Base-by-base conservation (phyloP, 495 filamentous ascomycete species). In the Ramalina peruviana region DNA sequence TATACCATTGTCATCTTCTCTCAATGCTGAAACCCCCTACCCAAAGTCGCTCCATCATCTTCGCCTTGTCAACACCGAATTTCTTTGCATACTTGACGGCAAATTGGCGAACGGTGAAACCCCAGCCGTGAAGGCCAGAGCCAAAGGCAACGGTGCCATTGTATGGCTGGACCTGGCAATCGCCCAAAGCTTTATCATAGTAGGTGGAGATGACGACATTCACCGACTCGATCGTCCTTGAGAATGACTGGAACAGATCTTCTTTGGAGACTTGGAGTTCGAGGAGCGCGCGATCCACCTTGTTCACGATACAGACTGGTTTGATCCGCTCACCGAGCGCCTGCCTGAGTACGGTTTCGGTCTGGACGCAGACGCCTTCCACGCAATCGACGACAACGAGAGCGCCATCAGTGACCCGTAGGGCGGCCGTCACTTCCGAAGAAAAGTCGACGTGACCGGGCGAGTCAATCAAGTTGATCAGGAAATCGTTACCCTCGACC, bases 11-110 rank as follows among this genome's bases (percentile, higher is more conserved):
- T 26, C 1, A 21, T 26, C 42, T n/a, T 45, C 21, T 21, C 3
- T 13, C 20, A 6, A 15, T 17, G 40, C 39, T 33, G 20, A 2
- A 11, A 43, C 23, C 52, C 63, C 79, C 70, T 72, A 88, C 86
- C 92, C 92, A 98, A 61, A 98, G 85, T 80, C 93, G 88, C 75
- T 94, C 87, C 81, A 97, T 94, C 93, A 98, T 94, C 87, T 97
- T 97, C 72, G 78, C 80, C 70, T 85, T 86, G 79, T 98, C 93
- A 62, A 98, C 93, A 82, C 92, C 92, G 65, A 98, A 97, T 73
- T 98, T 98, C 86, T 96, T 96, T 67, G 92, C 85, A 73, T 97
- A 98, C 65, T 83, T 83, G 62, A 80, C 73, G 59, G 92, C 92
- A 72, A 99, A 99, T 69, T 99, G 93, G 60, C 92, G 86, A 74